These are phyloP conservation scores for Chalaropsis thielavioides DNA, from an alignment of 2,329 filamentous ascomycete genomes.

Conservation along the genomic window DNA sequence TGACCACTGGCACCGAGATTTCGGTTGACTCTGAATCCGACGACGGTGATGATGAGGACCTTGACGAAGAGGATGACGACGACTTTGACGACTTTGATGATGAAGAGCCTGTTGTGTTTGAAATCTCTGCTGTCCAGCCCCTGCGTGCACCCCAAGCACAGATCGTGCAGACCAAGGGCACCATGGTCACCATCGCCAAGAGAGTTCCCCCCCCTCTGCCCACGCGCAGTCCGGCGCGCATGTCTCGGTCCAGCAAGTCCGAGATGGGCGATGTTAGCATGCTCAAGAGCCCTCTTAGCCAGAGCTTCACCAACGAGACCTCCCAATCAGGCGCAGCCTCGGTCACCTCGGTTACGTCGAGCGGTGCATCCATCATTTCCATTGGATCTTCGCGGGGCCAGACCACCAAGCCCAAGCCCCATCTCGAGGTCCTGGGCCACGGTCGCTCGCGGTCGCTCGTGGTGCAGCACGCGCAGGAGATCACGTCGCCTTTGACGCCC, in stretches of 20 bases:
- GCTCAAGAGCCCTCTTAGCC: constrained; percentile 37
- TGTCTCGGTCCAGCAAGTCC: constrained; percentile 36
- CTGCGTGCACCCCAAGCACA: constrained; percentile 44
- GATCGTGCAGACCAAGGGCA: constrained; percentile 56
- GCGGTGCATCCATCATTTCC: constrained; percentile 9
- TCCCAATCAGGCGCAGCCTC: background rate
- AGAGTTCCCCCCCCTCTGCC: constrained; percentile 65
- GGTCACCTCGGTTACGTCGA: constrained; percentile 7
- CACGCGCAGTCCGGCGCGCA: constrained; percentile 56
- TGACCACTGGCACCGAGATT: background rate
- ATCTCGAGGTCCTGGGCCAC: constrained; percentile 4
- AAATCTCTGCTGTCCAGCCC: constrained; percentile 40
- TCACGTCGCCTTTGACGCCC: constrained; percentile 7
- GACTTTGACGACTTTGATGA: constrained; percentile 37
- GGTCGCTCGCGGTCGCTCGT: constrained; percentile 5
- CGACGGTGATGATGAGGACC: constrained; percentile 21
- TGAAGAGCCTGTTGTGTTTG: constrained; percentile 55
- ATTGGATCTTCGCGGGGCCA: constrained; percentile 7
- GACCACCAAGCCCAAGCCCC: constrained; percentile 5
- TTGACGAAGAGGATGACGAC: constrained; percentile 32
- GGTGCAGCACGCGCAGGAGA: constrained; percentile 9
- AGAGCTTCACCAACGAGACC: constrained; percentile 28
- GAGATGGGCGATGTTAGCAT: constrained; percentile 46
- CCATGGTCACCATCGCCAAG: constrained; percentile 74
- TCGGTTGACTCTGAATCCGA: background rate